Conservation (phyloP, 2,329 filamentous ascomycete species). For the Didymella pomorum region DNA sequence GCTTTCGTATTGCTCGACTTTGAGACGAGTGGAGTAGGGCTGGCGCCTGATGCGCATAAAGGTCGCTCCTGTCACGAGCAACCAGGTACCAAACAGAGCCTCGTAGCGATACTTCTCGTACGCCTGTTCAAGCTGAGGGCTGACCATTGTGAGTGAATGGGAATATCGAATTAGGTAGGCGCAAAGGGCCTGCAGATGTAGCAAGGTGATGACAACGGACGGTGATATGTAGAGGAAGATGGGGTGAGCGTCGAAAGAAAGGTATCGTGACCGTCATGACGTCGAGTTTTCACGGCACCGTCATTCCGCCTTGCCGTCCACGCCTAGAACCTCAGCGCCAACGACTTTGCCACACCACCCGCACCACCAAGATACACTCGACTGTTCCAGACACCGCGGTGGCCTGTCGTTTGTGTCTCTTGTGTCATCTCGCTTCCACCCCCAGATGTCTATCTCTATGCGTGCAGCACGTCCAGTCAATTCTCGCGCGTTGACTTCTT, state of each 20-base stretch:
- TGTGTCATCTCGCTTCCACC: neutral
- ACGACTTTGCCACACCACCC: constrained; percentile 1
- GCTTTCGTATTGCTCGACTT: constrained; percentile 50
- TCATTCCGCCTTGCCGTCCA: constrained; percentile 12
- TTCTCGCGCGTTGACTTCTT: neutral
- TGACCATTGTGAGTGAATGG: constrained; percentile 25
- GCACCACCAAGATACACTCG: neutral
- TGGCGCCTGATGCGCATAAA: constrained; percentile 47
- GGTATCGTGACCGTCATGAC: constrained; percentile 5
- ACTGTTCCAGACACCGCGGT: neutral
- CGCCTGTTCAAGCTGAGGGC: constrained; percentile 24
- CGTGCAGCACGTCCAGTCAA: neutral
- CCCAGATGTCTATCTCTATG: neutral
- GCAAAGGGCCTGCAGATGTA: neutral
- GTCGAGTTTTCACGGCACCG: neutral
- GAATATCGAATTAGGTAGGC: neutral
- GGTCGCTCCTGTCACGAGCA: constrained; percentile 42
- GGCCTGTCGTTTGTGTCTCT: neutral
- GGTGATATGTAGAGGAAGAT: constrained; percentile 8
- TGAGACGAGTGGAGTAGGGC: constrained; percentile 45
- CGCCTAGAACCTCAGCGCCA: constrained; percentile 7
- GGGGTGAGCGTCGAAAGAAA: constrained; percentile 17
- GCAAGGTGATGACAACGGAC: neutral
- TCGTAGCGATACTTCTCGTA: constrained; percentile 43
- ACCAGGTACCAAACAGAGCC: constrained; percentile 38